Percentiles rank a stretch among this genome's conserved stretches.
These are phyloP conservation scores for Cytospora piceae DNA, from an alignment of 2,329 filamentous ascomycete genomes.

Conservation along the genomic window DNA sequence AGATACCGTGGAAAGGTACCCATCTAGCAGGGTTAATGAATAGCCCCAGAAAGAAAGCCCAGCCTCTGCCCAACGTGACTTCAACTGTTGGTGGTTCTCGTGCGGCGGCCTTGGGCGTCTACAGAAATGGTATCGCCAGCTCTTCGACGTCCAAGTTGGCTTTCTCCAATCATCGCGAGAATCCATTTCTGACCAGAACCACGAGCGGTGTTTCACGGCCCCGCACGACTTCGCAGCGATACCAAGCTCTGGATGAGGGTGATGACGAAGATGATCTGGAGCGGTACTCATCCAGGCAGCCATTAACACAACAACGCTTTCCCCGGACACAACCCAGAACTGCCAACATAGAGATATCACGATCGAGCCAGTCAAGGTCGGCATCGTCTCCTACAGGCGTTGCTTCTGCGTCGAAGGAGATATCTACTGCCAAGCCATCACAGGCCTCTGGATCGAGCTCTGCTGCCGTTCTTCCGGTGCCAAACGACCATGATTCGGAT, in stretches of 20 bases:
- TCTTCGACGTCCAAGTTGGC: neutral
- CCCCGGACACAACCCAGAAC: neutral
- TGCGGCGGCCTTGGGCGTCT: constrained; percentile 35
- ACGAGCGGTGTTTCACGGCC: neutral
- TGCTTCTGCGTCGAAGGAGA: neutral
- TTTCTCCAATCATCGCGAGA: neutral
- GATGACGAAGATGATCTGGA: constrained; percentile 1
- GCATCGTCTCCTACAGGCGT: neutral
- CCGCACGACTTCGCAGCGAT: neutral
- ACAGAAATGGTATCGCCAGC: constrained; percentile 1
- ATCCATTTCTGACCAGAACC: neutral
- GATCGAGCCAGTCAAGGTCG: neutral
- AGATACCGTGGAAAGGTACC: constrained; percentile 43
- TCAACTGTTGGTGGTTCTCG: constrained; percentile 33
- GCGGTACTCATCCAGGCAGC: neutral
- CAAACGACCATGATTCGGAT: constrained; percentile 12
- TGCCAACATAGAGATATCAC: neutral
- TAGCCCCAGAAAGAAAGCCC: constrained; percentile 40
- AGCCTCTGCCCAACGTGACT: constrained; percentile 36
- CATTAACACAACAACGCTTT: neutral
- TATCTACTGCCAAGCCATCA: neutral
- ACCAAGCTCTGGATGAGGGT: neutral
- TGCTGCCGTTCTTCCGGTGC: neutral
- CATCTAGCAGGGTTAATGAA: constrained; percentile 49
- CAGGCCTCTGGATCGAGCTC: neutral